These are phyloP conservation scores for Pythium rishiriense DNA, from an alignment of 352 stramenopile species.

Conservation along the genomic window DNA sequence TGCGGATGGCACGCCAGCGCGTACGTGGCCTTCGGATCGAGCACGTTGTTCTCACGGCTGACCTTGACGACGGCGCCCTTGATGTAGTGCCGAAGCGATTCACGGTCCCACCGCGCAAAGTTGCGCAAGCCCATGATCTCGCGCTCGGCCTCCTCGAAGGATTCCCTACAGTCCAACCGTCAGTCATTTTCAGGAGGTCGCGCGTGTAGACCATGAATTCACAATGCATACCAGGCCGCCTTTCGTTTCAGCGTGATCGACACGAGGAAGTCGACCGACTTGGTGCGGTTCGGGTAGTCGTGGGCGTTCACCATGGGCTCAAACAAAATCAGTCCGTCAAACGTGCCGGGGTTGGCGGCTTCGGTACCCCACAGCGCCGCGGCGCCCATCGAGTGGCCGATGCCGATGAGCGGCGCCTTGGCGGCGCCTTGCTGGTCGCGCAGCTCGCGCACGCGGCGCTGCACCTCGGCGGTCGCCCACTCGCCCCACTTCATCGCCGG, in stretches of 20 bases:
- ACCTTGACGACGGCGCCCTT: slow-evolving; percentile 44
- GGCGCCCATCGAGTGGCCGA: slow-evolving; percentile 53
- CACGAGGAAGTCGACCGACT: slow-evolving; percentile 20
- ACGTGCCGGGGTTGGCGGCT: slow-evolving; percentile 36
- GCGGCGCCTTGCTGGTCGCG: slow-evolving; percentile 10
- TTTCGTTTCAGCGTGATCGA: slow-evolving; percentile 19
- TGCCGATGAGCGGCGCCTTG: slow-evolving; percentile 39
- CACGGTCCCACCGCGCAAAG: slow-evolving; percentile 46
- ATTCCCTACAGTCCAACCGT: slow-evolving; percentile 16
- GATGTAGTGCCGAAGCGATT: slow-evolving; percentile 34
- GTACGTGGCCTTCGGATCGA: slow-evolving; percentile 12
- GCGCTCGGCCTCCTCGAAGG: slow-evolving; percentile 22
- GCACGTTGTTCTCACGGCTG: slow-evolving; percentile 19
- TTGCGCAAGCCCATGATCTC: slow-evolving; percentile 38
- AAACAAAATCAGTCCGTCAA: slow-evolving; percentile 47
- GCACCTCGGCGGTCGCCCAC: slow-evolving; percentile 22
- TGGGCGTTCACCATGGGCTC: slow-evolving; percentile 40
- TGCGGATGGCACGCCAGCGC: slow-evolving; percentile 35
- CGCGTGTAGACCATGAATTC: too few species aligned
- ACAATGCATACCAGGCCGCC: slow-evolving; percentile 7
- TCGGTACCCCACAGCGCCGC: slow-evolving; percentile 36
- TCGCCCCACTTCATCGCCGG: slow-evolving; percentile 35
- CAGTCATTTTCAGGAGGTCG: too few species aligned
- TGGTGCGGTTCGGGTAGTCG: neutral
- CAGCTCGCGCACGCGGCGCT: slow-evolving; percentile 9